Evolutionary conservation across 2,329 filamentous ascomycete species (phyloP).

Genomic region (Hypocrella siamensis): DNA sequence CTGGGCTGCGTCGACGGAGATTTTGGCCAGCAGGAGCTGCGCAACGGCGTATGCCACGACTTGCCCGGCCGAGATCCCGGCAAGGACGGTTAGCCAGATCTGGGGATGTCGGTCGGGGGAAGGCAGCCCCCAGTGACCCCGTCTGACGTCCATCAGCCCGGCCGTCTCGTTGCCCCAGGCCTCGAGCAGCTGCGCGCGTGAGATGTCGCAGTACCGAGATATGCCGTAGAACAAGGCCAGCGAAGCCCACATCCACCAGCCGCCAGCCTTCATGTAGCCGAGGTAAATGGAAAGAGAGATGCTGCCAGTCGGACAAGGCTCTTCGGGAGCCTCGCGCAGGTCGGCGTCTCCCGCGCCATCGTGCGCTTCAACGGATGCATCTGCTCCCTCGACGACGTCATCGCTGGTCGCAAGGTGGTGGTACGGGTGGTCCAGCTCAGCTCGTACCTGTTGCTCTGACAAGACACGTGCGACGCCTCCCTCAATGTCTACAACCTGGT

Average conservation of each 20-base stretch:
- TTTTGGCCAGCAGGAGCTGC: constrained; percentile 54
- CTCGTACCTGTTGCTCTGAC: constrained; percentile 26
- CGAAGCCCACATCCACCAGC: constrained; percentile 54
- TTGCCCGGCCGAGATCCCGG: constrained; percentile 46
- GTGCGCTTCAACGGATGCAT: constrained; percentile 16
- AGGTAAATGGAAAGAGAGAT: constrained; percentile 67
- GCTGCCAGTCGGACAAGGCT: constrained; percentile 39
- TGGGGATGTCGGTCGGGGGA: constrained; percentile 48
- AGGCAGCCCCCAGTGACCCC: constrained; percentile 27
- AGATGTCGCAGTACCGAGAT: constrained; percentile 49
- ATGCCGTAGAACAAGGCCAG: constrained; percentile 46
- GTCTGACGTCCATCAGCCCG: background rate
- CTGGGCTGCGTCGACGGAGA: constrained; percentile 65
- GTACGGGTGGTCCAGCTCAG: constrained; percentile 21
- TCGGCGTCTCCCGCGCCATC: constrained; percentile 6
- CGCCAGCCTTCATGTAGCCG: constrained; percentile 72
- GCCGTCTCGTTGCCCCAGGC: constrained; percentile 57
- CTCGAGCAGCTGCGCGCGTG: constrained; percentile 69
- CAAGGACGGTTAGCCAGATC: constrained; percentile 62
- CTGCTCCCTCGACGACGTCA: constrained; percentile 7
- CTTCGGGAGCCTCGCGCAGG: constrained; percentile 15
- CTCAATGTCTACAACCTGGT: constrained; percentile 56
- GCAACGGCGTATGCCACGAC: constrained; percentile 44
- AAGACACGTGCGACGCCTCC: constrained; percentile 40
- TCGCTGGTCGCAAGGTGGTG: no score